These are phyloP conservation scores for Capsicum rhomboideum DNA, from an alignment of 257 asterid genomes.

Conservation along the genomic window DNA sequence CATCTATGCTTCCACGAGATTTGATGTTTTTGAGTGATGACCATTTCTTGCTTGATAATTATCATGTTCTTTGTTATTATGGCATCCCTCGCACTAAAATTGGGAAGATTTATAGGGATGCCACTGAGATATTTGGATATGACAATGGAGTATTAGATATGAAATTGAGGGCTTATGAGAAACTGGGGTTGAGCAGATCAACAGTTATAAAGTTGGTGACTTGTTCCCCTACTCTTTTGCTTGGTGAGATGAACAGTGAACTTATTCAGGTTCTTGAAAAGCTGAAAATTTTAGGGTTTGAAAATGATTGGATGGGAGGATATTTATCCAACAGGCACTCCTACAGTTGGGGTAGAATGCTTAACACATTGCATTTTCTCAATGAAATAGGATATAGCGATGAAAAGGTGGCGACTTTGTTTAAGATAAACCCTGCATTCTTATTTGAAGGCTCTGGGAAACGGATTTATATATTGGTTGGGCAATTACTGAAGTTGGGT, in stretches of 20 bases:
- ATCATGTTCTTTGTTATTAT: slow-evolving; percentile 54
- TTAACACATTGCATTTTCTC: slow-evolving; percentile 48
- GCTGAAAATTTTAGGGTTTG: slow-evolving; percentile 41
- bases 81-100: slow-evolving; percentile 70
- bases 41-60: slow-evolving; percentile 54
- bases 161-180: slow-evolving; percentile 58
- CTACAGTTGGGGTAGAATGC: slow-evolving; percentile 60
- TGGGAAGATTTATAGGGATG: slow-evolving; percentile 77
- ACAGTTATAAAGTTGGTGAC: slow-evolving; percentile 53
- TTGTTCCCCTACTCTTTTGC: slow-evolving; percentile 60
- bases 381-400: slow-evolving; percentile 54
- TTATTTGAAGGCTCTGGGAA: slow-evolving; percentile 78
- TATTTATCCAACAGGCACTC: slow-evolving; percentile 37
- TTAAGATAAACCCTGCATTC: slow-evolving; percentile 42
- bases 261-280: slow-evolving; percentile 44
- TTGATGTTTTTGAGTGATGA: slow-evolving; percentile 62
- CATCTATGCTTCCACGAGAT: slow-evolving; percentile 52
- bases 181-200: slow-evolving; percentile 51
- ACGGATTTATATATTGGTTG: slow-evolving; percentile 46
- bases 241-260: slow-evolving; percentile 38
- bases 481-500: slow-evolving; percentile 68
- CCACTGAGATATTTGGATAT: slow-evolving; percentile 38
- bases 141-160: slow-evolving; percentile 32
- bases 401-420: slow-evolving; percentile 30
- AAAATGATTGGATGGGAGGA: slow-evolving; percentile 57